Evolutionary conservation across 2,329 filamentous ascomycete genomes (phyloP).

Genomic region (Phyllosticta paracitricarpa): DNA sequence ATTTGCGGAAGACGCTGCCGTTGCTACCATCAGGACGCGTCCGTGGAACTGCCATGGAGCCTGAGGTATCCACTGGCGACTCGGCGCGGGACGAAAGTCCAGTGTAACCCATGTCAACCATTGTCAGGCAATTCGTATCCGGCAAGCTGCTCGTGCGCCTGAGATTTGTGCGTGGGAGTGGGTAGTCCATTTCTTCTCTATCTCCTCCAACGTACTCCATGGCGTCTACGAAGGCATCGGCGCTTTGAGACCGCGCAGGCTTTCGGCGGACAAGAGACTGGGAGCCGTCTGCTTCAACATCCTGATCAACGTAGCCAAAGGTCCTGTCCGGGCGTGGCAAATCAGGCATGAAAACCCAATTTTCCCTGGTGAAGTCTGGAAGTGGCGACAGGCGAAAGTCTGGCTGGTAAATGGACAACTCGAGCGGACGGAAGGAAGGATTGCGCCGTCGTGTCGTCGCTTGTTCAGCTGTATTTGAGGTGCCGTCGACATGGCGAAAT

Average conservation of each 20-base stretch:
- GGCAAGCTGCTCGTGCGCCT: conserved; percentile 17
- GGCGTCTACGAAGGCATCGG: neutral
- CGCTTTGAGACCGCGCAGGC: neutral
- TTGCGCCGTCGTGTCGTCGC: neutral
- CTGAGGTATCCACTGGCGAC: neutral
- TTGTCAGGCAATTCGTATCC: neutral
- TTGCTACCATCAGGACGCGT: neutral
- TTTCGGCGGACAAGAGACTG: conserved; percentile 1
- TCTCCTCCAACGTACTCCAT: neutral
- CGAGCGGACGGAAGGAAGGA: conserved; percentile 26
- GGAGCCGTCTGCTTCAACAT: neutral
- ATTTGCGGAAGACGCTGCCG: conserved; percentile 15
- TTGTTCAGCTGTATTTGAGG: conserved; percentile 18
- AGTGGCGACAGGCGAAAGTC: conserved; percentile 27
- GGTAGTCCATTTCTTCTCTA: conserved; percentile 13
- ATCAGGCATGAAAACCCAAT: conserved; percentile 20
- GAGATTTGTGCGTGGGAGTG: conserved; percentile 17
- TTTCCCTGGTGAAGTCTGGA: conserved; percentile 26
- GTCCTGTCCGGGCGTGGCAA: neutral
- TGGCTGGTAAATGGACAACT: conserved; percentile 30
- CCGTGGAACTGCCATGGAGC: conserved; percentile 1
- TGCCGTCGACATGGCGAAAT: conserved; percentile 25
- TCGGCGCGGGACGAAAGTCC: neutral
- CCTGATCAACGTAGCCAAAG: neutral
- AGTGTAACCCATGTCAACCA: neutral